Conservation (phyloP, 345 rosid genomes). For the Linum usitatissimum region DNA sequence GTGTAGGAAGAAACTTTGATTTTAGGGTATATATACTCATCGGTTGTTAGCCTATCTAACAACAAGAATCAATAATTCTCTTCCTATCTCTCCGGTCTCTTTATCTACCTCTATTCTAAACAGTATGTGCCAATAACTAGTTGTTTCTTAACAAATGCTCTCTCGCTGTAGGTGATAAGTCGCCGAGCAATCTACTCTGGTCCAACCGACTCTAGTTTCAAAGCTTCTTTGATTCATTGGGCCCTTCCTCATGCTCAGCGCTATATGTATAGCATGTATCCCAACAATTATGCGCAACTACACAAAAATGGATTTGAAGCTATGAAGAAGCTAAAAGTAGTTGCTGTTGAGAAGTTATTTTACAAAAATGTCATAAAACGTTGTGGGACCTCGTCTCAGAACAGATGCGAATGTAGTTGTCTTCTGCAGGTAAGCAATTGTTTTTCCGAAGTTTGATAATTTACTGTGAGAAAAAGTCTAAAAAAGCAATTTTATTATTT, state of each 20-base stretch:
- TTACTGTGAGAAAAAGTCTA: neutral
- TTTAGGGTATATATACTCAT: too few relatives aligned
- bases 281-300: conserved; percentile 40
- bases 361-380: conserved; percentile 54
- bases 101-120: too few relatives aligned
- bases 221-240: conserved; percentile 66
- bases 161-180: conserved; percentile 49
- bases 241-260: conserved; percentile 92
- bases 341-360: conserved; percentile 59
- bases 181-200: conserved; percentile 61
- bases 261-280: conserved; percentile 48
- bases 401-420: conserved; percentile 44
- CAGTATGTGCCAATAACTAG: too few relatives aligned
- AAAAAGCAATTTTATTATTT: neutral
- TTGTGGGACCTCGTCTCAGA: conserved; percentile 33
- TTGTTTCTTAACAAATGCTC: neutral
- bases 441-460: neutral
- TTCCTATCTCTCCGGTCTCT: too few relatives aligned
- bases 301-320: conserved; percentile 37
- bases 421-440: conserved; percentile 51
- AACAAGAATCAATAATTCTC: too few relatives aligned
- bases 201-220: conserved; percentile 34
- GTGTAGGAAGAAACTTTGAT: too few relatives aligned
- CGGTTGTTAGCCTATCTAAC: too few relatives aligned
- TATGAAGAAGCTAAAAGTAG: conserved; percentile 35